Base-by-base conservation (phyloP, 805 yeast genomes). In the Maudiozyma pseudohumilis region DNA sequence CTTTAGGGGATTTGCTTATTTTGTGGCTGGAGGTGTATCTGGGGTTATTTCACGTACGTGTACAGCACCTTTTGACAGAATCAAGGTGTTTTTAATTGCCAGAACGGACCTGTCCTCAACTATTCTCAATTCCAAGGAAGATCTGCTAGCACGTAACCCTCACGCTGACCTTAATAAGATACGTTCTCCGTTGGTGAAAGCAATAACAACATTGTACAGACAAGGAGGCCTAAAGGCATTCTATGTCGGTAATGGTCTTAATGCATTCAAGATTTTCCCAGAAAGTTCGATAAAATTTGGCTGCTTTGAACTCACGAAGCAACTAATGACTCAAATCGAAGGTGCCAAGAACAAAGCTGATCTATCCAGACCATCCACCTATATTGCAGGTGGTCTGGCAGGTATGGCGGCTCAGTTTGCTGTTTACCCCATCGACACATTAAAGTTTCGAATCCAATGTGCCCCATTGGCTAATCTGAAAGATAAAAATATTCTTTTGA, bases 271-370 rank as follows among this genome's bases (percentile, higher is more conserved):
- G 56, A 96, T 89, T 16, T 85, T 92, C 54, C 98, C 98, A 0
- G 98, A 89, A 58, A 81, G 94, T 26, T 96, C 97, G 1, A 89
- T 89, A 75, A 92, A 92, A 56, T 89, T 92, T 61, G 97, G 98
- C 3, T 77, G 95, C 4, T 89, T 92, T 58, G 98, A 89, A 58
- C 72, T 86, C 5, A 79, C 88, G 0, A 92, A 92, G 52, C 68
- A 82, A 40, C 53, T 80, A 21, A 65, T 92, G 52, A 80, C 94
- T 16, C 56, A 64, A 20, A 41, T 88, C 6, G 96, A 86, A 60
- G 94, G 94, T 11, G 77, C 76, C 6, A 68, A 69, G 10, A 88
- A 81, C 52, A 71, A 80, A 2, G 60, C 80, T 1, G 73, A 83
- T 31, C 62, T 89, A 38, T 82, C 95, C 0, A 76, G 77, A 44